Conservation (phyloP, 106 monocot species). For the Phalaenopsis equestris region DNA sequence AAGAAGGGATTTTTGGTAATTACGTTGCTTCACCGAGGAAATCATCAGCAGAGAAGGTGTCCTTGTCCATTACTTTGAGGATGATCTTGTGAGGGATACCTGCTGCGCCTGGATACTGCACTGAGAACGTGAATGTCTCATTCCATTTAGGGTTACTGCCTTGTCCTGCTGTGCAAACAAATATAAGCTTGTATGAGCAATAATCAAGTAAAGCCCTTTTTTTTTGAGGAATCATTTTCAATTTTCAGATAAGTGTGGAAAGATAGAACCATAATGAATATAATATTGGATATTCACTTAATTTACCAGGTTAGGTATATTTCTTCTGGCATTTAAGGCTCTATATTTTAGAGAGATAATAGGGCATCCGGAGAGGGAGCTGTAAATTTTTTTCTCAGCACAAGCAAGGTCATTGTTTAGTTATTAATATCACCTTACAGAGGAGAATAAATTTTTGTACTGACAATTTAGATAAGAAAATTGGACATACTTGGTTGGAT, state of each 20-base stretch:
- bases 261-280: background rate
- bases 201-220: no score
- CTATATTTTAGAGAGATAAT: background rate
- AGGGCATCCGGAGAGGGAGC: background rate
- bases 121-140: slow-evolving; percentile 60
- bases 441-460: no score
- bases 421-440: no score
- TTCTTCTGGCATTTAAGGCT: background rate
- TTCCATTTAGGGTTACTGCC: slow-evolving; percentile 75
- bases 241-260: background rate
- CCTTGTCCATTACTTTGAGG: slow-evolving; percentile 72
- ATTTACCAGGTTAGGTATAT: background rate
- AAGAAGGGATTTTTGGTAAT: slow-evolving; percentile 7
- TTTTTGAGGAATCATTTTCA: background rate
- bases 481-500: no score
- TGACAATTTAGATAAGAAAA: no score
- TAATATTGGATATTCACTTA: background rate
- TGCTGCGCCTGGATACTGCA: slow-evolving; percentile 23
- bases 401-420: no score
- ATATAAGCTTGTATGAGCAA: background rate
- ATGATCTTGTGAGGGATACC: slow-evolving; percentile 54
- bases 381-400: background rate
- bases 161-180: slow-evolving; percentile 35
- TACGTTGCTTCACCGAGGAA: slow-evolving; percentile 75
- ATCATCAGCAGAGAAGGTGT: slow-evolving; percentile 70